A percentile compares a stretch with the other conserved stretches of the same genome.
Evolutionary conservation across 108 stramenopile species (phyloP).

Genomic region (Stephanodiscus triporus): DNA sequence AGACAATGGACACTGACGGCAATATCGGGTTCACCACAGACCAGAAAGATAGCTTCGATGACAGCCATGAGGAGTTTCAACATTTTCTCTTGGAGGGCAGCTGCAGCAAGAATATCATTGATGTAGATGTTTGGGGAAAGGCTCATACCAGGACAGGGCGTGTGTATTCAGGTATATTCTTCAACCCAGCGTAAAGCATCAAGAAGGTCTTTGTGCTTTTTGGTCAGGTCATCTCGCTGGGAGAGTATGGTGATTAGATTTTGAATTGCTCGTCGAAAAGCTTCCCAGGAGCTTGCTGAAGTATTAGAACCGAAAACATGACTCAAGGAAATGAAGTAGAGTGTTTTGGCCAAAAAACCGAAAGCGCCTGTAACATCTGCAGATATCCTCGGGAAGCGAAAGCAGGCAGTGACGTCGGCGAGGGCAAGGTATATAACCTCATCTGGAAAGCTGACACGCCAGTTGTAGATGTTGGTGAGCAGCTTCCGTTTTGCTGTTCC

Average conservation of each 20-base stretch:
- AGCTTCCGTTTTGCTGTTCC: background rate
- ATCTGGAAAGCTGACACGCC: background rate
- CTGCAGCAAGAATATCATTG: background rate
- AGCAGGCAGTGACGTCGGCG: background rate
- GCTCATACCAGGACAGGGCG: background rate
- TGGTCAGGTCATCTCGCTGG: background rate
- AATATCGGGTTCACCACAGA: no score
- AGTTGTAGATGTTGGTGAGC: background rate
- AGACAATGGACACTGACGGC: no score
- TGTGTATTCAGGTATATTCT: background rate
- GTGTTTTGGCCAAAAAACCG: background rate
- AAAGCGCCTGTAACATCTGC: background rate
- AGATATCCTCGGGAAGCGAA: conserved; percentile 2
- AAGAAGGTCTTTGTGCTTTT: background rate
- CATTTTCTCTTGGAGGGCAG: no score
- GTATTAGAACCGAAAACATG: background rate
- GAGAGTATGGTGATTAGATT: background rate
- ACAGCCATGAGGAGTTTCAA: no score
- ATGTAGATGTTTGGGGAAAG: background rate
- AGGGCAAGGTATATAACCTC: background rate
- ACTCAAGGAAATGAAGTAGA: background rate
- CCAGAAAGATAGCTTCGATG: conserved; percentile 8
- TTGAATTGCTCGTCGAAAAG: conserved; percentile 5
- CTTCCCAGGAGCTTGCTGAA: conserved; percentile 5
- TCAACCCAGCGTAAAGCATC: background rate